These are phyloP conservation scores for Leishmania mexicana DNA, from an alignment of 208 protist species.

Conservation along the genomic window DNA sequence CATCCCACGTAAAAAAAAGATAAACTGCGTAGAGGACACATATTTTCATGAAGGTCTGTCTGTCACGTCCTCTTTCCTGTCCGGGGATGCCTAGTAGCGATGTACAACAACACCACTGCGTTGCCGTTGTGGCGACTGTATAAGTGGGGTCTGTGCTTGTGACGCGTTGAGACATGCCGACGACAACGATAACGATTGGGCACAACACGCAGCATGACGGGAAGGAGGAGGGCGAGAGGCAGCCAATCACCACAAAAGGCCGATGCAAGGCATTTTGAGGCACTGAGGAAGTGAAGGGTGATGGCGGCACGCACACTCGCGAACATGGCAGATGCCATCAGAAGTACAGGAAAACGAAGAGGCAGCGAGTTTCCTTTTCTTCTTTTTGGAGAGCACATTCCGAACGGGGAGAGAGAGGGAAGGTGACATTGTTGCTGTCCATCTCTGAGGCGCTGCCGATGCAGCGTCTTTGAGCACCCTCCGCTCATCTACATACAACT, in stretches of 20 bases:
- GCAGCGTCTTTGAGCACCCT: not conserved
- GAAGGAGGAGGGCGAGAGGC: not conserved
- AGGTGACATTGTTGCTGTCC: not conserved
- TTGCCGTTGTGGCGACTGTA: not conserved
- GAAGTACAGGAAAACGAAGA: not conserved
- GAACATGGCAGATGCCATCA: not conserved
- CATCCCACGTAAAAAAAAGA: not conserved
- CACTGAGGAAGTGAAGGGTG: not conserved
- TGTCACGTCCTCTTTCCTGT: not conserved
- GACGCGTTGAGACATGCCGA: not conserved
- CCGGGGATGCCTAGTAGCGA: not conserved
- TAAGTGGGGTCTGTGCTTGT: not conserved
- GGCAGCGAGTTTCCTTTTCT: not conserved
- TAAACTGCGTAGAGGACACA: not conserved
- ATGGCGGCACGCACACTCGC: not conserved
- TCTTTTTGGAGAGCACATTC: not conserved
- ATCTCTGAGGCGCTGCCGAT: not conserved
- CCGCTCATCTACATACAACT: not conserved
- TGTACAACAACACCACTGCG: not conserved
- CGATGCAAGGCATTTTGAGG: not conserved
- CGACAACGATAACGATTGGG: not conserved
- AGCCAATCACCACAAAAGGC: not conserved
- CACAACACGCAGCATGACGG: not conserved
- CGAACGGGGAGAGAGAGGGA: not conserved
- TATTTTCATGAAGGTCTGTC: not conserved